phyloP scores from a whole-genome alignment of 1,139 yeast genomes.

The Magnusiomyces tetraspermus region DNA sequence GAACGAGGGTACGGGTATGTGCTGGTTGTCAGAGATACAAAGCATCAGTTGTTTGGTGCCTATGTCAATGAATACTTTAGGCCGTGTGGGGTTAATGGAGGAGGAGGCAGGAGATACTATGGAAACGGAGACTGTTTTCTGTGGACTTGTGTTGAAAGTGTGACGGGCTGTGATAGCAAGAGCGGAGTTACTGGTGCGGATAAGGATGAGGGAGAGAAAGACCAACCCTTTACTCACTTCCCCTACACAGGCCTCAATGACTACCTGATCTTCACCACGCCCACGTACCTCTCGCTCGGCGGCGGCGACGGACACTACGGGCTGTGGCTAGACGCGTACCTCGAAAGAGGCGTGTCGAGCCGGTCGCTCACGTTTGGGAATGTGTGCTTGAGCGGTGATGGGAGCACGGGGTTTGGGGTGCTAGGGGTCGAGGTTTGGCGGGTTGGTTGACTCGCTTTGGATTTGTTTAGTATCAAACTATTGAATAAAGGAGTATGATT shows the following conservation, averaged over 20 bases:
- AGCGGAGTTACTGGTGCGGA: too few relatives aligned
- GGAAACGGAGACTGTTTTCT: slow-evolving; percentile 95
- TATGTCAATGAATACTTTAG: slow-evolving; percentile 67
- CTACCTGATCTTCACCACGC: slow-evolving; percentile 74
- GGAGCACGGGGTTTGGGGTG: slow-evolving; percentile 53
- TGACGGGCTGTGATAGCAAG: slow-evolving; percentile 24
- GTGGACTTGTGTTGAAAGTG: slow-evolving; percentile 96
- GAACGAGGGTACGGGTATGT: slow-evolving; percentile 52
- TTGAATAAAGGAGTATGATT: too few relatives aligned
- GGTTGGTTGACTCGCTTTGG: too few relatives aligned
- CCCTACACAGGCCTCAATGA: slow-evolving; percentile 87
- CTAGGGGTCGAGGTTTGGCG: slow-evolving; percentile 84
- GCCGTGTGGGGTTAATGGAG: slow-evolving; percentile 39
- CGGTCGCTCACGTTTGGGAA: slow-evolving; percentile 84
- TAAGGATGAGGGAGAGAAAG: slow-evolving; percentile 7
- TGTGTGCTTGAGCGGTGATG: slow-evolving; percentile 57
- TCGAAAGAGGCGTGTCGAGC: slow-evolving; percentile 68
- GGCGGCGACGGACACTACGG: slow-evolving; percentile 94
- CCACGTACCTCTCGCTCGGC: slow-evolving; percentile 71
- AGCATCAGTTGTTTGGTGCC: slow-evolving; percentile 68
- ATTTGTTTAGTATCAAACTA: too few relatives aligned
- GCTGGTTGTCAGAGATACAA: slow-evolving; percentile 54
- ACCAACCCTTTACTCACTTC: slow-evolving; percentile 58
- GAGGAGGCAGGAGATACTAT: slow-evolving; percentile 52
- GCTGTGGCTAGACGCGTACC: slow-evolving; percentile 70